Evolutionary conservation across 1,139 yeast genomes (phyloP), one percentile per base, ranked within the genome.

Genomic region (Yamadazyma dendronema): DNA sequence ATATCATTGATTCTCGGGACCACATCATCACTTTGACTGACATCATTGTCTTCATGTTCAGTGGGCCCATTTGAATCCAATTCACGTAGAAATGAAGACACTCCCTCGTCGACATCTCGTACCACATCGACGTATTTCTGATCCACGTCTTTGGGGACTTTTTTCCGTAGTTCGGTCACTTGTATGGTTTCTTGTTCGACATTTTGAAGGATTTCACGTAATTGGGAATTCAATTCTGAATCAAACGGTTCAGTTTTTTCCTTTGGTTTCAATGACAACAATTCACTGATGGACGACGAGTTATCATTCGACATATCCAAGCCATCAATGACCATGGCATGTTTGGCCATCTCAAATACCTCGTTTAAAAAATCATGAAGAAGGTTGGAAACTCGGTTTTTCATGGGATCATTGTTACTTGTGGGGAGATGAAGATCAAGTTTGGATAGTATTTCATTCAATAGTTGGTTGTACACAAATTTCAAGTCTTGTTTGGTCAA

Each of bases 241-340:
- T 83, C 86, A 55, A 81, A 81, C 0, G 86, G 84, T 50, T 80
- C 88, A 12, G 76, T 69, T 43, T 65, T 70, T 39, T 68, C 73
- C 33, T 50, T 53, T 1, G 70, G 62, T 31, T 57, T 53, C 30
- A 65, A 44, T 16, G 64, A 51, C n/a, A 71, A 45, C 11, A 67
- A 33, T 5, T 63, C 66, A 9, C 42, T 38, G 8, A 59, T 48
- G 10, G 40, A 27, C 8, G 38, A 34, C 15, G 41, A 37, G 26
- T 37, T 39, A 21, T 42, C 35, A 13, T 11, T 14, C 28, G 54
- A 43, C 44, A 62, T 49, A 36, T 65, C 67, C 11, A 56, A 38
- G 2, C 77, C 80, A 47, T 78, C 82, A 7, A 81, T 65, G 3
- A 71, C 60, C 43, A 81, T 50, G 2, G 79, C 74, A 40, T 67